Evolutionary conservation across 345 rosid species (phyloP), one percentile per base, ranked within the genome.

Genomic region (Citrus unshiu): DNA sequence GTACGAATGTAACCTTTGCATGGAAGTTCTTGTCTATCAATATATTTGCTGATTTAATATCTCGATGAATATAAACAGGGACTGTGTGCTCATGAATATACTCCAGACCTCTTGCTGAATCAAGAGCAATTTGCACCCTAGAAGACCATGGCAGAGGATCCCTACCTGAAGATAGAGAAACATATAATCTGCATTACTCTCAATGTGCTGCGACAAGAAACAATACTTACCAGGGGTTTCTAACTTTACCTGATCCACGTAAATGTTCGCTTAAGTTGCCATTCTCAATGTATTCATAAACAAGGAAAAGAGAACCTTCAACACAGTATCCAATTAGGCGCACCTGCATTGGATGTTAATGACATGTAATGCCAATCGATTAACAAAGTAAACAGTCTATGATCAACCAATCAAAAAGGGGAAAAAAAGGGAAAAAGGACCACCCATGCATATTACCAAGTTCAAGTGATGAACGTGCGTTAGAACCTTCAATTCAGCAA

Each of bases 91-190:
- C 97, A 39, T 96, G 99, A 77, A 96, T 96, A 78, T 94, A 96
- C 77, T 96, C 98, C 70, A 96, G 97, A 79, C 98, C 99, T 87
- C 99, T 89, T 29, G 99, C 99, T 58, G 99, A 93, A 82, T 96
- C 99, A n/a, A 96, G 90, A 12, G 98, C 99, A 77, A 94, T 94
- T 86, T 96, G 97, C 85, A 96, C 93, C 86, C 99, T 86, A 78
- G 86, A 81, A 68, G 91, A 80, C 98, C 99, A 96, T 7, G 95
- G 84, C 78, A 91, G 81, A 29, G 98, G 89, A 4, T 96, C 95
- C 87, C 84, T 90, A 75, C 80, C 98, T 94, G 87, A 74, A 72
- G 85, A 77, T 70, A 81, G 25, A 76, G 6, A 73, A 79, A 81
- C 5, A 70, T 54, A 37, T 63, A 18, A 68, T 64, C 13, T 73